A percentile compares a stretch with the other conserved stretches of the same genome.
phyloP scores from a whole-genome alignment of 768 basidiomycete species.

The Tricholoma furcatifolium region DNA sequence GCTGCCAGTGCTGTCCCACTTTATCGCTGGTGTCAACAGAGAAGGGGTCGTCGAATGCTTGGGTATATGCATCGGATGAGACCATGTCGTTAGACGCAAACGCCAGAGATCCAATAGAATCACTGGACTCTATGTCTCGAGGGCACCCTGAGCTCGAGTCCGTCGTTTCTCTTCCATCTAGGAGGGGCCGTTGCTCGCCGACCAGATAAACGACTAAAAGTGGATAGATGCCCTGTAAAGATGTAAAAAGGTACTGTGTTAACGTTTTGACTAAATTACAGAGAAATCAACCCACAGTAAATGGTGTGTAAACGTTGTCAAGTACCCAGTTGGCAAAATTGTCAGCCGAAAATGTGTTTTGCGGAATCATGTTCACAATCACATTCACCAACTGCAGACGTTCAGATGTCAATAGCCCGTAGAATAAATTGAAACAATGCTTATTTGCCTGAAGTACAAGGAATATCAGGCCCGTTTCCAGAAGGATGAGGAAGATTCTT shows the following conservation, averaged over 20 bases:
- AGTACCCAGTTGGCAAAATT: background rate
- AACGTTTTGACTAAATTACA: background rate
- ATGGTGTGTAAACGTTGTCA: background rate
- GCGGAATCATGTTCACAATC: background rate
- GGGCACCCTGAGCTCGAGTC: no score
- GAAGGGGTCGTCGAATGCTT: no score
- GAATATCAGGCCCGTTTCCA: background rate
- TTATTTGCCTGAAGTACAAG: background rate
- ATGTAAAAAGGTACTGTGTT: background rate
- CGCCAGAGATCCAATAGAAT: no score
- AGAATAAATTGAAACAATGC: background rate
- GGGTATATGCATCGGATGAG: no score
- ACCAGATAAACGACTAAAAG: background rate
- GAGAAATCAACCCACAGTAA: background rate
- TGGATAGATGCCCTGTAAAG: background rate
- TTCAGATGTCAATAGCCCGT: background rate
- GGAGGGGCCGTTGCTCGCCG: background rate
- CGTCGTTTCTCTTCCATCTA: no score
- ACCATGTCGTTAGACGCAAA: no score
- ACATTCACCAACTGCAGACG: background rate
- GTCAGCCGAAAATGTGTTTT: background rate
- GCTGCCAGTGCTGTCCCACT: no score
- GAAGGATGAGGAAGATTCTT: background rate
- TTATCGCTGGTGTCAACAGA: no score
- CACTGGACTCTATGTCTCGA: no score